Base-by-base conservation (phyloP, 2,329 filamentous ascomycete genomes). In the Xylariaceae sp. region DNA sequence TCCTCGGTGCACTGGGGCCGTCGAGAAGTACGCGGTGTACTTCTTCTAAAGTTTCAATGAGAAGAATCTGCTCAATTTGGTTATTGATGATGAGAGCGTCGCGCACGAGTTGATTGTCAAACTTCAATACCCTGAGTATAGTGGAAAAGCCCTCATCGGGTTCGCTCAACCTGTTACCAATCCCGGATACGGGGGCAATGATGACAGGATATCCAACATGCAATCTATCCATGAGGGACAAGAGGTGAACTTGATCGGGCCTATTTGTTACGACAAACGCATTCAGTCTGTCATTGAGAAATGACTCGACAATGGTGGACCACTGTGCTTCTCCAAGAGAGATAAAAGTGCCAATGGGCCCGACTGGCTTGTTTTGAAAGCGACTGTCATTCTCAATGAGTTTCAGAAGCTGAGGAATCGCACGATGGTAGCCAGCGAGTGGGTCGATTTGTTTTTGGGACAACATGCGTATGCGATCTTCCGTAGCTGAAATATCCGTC, bases 71-170 rank as follows among this genome's bases (percentile, higher is more conserved):
- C 47, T 98, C 93, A 39, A 96, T 88, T 6, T 69, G 67, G 52
- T 89, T 77, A 47, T 83, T 84, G 60, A 97, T 93, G 55, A 98
- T 84, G 35, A 97, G 69, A 44, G 89, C 83, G 46, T 89, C 85
- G 37, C 82, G 82, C 16, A 96, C 83, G 33, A 86, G 66, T 16
- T 86, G 78, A 51, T 91, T 81, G 46, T 93, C 87, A 47, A 97
- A 86, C 63, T 89, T 83, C 39, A 98, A 71, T 1, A 87, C 80
- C 38, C 87, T 78, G 34, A 96, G 68, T 47, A 91, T 83, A 0
- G 93, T 98, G 51, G 88, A 78, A 42, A 87, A 86, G 3, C 73
- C 64, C 12, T 67, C 47, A 48, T 87, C 83, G 2, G 93, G 93
- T 59, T 97, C 89, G 43, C 87, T 73, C n/a, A 72, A 66, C 4